These are phyloP conservation scores for Mycena citricolor DNA, from an alignment of 1,284 basidiomycete genomes.

Conservation along the genomic window DNA sequence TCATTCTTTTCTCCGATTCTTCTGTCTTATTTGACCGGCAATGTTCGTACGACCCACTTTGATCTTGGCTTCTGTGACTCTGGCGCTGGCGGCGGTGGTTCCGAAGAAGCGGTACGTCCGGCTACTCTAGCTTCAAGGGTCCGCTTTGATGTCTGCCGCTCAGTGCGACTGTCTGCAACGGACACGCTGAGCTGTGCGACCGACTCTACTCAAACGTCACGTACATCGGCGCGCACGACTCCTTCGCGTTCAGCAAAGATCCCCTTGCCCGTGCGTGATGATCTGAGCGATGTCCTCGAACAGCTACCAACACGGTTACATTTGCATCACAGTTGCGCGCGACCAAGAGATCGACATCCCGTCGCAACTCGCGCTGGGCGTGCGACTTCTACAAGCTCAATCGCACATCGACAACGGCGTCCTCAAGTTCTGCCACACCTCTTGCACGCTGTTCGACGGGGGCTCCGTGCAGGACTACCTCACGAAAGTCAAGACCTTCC, in stretches of 20 bases:
- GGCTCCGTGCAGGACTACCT: slow-evolving; percentile 64
- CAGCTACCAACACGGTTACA: neutral
- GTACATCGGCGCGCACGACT: slow-evolving; percentile 70
- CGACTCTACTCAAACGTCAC: slow-evolving; percentile 62
- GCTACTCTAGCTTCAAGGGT: too few relatives aligned
- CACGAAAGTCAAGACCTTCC: slow-evolving; percentile 58
- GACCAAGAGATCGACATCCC: slow-evolving; percentile 62
- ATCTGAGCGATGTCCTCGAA: neutral
- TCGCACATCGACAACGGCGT: slow-evolving; percentile 49
- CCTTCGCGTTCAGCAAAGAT: slow-evolving; percentile 57
- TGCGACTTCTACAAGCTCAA: slow-evolving; percentile 74
- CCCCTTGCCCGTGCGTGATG: slow-evolving; percentile 44
- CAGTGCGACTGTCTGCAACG: slow-evolving; percentile 50
- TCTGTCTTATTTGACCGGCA: too few relatives aligned
- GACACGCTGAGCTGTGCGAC: slow-evolving; percentile 57
- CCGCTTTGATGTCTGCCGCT: too few relatives aligned
- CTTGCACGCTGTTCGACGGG: slow-evolving; percentile 56
- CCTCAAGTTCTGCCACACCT: slow-evolving; percentile 71
- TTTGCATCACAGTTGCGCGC: slow-evolving; percentile 42
- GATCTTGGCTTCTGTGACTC: slow-evolving; percentile 4
- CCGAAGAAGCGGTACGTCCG: slow-evolving; percentile 10
- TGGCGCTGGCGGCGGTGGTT: slow-evolving; percentile 12
- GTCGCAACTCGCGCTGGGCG: slow-evolving; percentile 63
- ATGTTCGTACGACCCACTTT: too few relatives aligned
- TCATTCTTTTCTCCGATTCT: too few relatives aligned